Conservation (phyloP, 768 basidiomycete species). For the Leccinum uliginosum region DNA sequence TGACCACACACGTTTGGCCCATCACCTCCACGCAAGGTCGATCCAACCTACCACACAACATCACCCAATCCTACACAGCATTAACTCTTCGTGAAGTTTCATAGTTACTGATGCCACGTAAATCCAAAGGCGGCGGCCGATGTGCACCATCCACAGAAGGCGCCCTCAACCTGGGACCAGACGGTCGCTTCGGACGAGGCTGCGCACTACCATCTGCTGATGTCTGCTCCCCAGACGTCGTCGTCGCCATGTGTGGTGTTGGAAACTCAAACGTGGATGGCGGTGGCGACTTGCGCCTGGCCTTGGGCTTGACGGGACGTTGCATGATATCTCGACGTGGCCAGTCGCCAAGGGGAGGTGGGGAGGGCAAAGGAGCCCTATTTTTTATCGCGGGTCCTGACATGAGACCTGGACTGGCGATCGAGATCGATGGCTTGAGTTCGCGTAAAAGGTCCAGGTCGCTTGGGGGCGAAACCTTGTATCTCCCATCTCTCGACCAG, state of each 20-base stretch:
- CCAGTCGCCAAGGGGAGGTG: conserved; percentile 52
- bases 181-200: conserved; percentile 29
- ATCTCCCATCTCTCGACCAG: conserved; percentile 4
- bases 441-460: conserved; percentile 6
- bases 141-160: conserved; percentile 20
- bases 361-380: conserved; percentile 25
- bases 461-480: conserved; percentile 5
- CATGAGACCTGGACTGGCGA: conserved; percentile 27
- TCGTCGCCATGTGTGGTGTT: not conserved
- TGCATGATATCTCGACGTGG: conserved; percentile 41
- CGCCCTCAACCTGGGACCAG: conserved; percentile 26
- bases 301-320: conserved; percentile 15
- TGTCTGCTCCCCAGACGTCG: conserved; percentile 7
- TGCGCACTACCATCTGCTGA: conserved; percentile 3
- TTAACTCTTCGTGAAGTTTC: not conserved
- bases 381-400: conserved; percentile 9
- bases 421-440: conserved; percentile 24
- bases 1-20: not conserved
- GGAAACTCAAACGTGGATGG: conserved; percentile 26
- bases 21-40: conserved; percentile 8
- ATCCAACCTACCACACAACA: not conserved
- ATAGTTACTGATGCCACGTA: conserved; percentile 14
- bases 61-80: not conserved
- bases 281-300: conserved; percentile 12
- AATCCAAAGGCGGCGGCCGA: conserved; percentile 17